Conservation (phyloP, 2,329 filamentous ascomycete species). For the Colletotrichum musae region DNA sequence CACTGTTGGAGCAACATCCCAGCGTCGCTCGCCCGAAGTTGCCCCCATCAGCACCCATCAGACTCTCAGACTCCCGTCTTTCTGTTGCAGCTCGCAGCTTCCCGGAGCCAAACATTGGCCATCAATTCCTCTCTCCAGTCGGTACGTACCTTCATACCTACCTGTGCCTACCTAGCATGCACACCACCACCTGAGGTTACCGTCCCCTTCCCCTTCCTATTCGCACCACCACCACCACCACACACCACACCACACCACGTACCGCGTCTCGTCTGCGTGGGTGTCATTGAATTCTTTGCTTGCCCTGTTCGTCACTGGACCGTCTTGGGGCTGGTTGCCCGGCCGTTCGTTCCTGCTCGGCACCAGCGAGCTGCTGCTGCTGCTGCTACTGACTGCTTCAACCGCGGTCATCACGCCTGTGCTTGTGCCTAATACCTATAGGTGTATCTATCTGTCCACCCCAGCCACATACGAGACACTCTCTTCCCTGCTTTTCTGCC, state of each 20-base stretch:
- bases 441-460: constrained; percentile 12
- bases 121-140: constrained; percentile 4
- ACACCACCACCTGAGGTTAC: constrained; percentile 1
- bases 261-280: not conserved
- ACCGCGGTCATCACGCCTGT: not conserved
- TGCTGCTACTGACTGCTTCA: not conserved
- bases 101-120: constrained; percentile 29
- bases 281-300: not conserved
- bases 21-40: constrained; percentile 40
- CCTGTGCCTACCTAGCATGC: too few relatives aligned
- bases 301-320: not conserved
- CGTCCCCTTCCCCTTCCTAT: constrained; percentile 1
- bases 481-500: constrained; percentile 47
- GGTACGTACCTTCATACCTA: constrained; percentile 23
- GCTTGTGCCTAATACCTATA: not conserved
- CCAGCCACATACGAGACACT: constrained; percentile 46
- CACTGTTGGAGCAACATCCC: constrained; percentile 31
- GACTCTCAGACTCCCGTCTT: constrained; percentile 37
- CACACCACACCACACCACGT: not conserved
- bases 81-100: constrained; percentile 40
- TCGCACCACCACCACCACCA: not conserved
- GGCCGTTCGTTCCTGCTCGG: constrained; percentile 33
- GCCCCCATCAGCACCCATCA: constrained; percentile 32
- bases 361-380: constrained; percentile 18
- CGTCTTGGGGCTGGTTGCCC: constrained; percentile 17